A percentile compares a stretch with the other conserved stretches of the same genome.
Evolutionary conservation across 2,329 filamentous ascomycete genomes (phyloP).

Genomic region (Microdochium nivale): DNA sequence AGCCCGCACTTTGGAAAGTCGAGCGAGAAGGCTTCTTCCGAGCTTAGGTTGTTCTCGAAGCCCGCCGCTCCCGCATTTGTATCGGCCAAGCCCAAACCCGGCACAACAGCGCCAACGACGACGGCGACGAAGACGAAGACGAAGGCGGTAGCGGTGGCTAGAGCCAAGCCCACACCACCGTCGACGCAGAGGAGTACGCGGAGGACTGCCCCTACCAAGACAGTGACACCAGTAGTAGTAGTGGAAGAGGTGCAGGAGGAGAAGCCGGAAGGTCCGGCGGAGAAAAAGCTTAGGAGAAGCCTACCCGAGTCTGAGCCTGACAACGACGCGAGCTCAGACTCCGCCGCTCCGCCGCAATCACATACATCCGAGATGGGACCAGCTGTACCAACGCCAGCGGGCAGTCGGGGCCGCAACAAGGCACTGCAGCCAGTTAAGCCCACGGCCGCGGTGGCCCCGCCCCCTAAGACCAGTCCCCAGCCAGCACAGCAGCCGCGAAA

Average conservation of each 20-base stretch:
- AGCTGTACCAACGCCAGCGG: background rate
- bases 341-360: background rate
- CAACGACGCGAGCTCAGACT: background rate
- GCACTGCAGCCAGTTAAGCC: background rate
- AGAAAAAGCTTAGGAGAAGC: background rate
- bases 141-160: background rate
- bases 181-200: background rate
- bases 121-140: background rate
- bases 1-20: conserved; percentile 22
- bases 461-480: background rate
- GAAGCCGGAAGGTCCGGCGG: background rate
- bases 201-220: background rate
- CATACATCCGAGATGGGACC: background rate
- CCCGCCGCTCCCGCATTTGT: conserved; percentile 4
- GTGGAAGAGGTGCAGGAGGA: too few species aligned
- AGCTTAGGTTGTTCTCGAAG: conserved; percentile 7
- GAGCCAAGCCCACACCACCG: background rate
- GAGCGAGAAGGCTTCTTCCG: conserved; percentile 21
- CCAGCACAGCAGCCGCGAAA: conserved; percentile 6
- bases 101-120: background rate
- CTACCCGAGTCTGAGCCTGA: background rate
- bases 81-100: conserved; percentile 2
- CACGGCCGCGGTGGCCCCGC: background rate
- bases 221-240: background rate
- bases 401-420: background rate